Evolutionary conservation across 2,329 filamentous ascomycete species (phyloP).

Genomic region (Exophiala lecanii-corni): DNA sequence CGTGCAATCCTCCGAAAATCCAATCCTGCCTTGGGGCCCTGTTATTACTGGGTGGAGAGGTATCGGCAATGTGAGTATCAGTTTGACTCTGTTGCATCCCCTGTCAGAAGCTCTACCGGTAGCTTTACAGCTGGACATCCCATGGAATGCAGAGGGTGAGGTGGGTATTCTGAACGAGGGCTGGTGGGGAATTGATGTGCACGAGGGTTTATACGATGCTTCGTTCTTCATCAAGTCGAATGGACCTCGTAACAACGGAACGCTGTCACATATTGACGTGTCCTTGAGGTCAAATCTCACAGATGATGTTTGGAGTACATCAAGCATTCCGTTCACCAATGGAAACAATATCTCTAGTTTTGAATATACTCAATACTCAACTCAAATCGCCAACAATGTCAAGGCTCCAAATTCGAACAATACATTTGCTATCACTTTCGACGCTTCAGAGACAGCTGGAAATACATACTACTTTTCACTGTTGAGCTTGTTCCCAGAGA

Average conservation of each 20-base stretch:
- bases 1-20: too few relatives aligned
- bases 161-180: conserved; percentile 47
- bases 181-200: conserved; percentile 51
- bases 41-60: conserved; percentile 30
- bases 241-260: conserved; percentile 31
- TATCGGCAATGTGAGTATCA: conserved; percentile 29
- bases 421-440: conserved; percentile 48
- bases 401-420: conserved; percentile 44
- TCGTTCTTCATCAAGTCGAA: conserved; percentile 46
- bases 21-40: too few relatives aligned
- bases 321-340: conserved; percentile 25
- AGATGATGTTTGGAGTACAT: conserved; percentile 38
- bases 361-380: conserved; percentile 32
- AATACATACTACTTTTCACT: conserved; percentile 48
- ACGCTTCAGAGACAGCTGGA: conserved; percentile 37
- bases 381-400: conserved; percentile 40
- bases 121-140: conserved; percentile 39
- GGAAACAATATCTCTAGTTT: conserved; percentile 22
- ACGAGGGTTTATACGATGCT: conserved; percentile 45
- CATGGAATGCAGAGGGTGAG: conserved; percentile 34
- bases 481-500: conserved; percentile 51
- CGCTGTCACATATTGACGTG: conserved; percentile 37
- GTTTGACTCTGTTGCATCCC: conserved; percentile 39
- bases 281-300: conserved; percentile 39
- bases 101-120: conserved; percentile 43